Percentiles rank a stretch among this genome's conserved stretches.
Evolutionary conservation across 495 filamentous ascomycete species (phyloP).

Genomic region (Chaetomium tenue): DNA sequence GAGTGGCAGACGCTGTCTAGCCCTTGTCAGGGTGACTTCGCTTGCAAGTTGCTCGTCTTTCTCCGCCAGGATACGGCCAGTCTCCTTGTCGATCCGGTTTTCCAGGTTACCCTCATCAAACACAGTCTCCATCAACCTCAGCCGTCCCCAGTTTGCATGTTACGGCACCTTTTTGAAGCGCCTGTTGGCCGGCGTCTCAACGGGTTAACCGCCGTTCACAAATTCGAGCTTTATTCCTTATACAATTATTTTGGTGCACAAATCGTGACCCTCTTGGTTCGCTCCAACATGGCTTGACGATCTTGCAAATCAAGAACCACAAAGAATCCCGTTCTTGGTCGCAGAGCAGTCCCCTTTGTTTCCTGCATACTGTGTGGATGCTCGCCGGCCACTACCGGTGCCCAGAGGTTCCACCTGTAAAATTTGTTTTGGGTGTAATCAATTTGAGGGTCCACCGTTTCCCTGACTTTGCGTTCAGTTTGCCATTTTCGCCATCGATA

Average conservation of each 20-base stretch:
- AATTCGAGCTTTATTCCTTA: no score
- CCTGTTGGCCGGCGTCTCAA: not conserved
- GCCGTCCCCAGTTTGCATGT: constrained; percentile 1
- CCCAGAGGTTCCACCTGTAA: constrained; percentile 29
- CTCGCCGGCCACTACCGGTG: constrained; percentile 23
- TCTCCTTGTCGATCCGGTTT: constrained; percentile 16
- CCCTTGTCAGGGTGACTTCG: not conserved
- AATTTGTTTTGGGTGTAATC: constrained; percentile 32
- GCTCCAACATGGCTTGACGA: not conserved
- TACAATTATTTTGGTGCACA: not conserved
- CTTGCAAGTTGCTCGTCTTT: not conserved
- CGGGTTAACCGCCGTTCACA: no score
- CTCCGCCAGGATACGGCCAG: not conserved
- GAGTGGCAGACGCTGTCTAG: not conserved
- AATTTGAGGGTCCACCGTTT: constrained; percentile 23
- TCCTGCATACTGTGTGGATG: constrained; percentile 16
- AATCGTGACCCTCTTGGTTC: not conserved
- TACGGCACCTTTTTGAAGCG: not conserved
- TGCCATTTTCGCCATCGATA: not conserved
- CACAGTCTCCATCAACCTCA: not conserved
- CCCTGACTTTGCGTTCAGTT: constrained; percentile 14
- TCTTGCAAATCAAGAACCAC: not conserved
- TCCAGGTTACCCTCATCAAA: constrained; percentile 18
- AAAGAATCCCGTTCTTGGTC: not conserved
- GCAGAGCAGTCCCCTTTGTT: not conserved